Conservation (phyloP, 75 land plant genomes). For the Sequoia sempervirens region DNA sequence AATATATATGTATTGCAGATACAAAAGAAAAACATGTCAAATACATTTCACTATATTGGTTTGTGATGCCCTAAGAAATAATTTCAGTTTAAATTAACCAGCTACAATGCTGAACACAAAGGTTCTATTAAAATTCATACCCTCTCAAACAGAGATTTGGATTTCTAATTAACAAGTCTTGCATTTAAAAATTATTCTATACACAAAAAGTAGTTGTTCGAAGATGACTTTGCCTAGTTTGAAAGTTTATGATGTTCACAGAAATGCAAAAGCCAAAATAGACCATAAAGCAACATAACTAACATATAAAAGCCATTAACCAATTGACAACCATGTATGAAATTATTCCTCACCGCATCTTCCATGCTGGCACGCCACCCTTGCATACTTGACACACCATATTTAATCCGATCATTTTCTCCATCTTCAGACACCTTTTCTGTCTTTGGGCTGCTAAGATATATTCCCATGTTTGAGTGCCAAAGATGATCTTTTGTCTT, state of each 20-base stretch:
- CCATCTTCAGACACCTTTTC: slow-evolving; percentile 39
- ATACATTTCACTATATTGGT: neutral
- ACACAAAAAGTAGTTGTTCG: neutral
- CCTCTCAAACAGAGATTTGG: neutral
- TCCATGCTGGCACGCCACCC: slow-evolving; percentile 48
- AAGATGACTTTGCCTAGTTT: neutral
- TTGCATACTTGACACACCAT: slow-evolving; percentile 40
- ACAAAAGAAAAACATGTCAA: neutral
- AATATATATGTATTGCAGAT: neutral
- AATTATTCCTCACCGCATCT: slow-evolving; percentile 32
- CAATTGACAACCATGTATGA: neutral
- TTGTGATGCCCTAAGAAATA: neutral
- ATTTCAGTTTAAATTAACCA: neutral
- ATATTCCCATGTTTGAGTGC: slow-evolving; percentile 25
- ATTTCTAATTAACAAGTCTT: neutral
- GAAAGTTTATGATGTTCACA: neutral
- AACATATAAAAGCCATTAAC: neutral
- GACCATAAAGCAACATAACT: neutral
- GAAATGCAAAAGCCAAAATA: neutral
- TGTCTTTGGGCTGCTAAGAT: slow-evolving; percentile 38
- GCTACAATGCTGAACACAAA: neutral
- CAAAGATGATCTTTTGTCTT: neutral
- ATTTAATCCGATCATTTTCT: slow-evolving; percentile 29
- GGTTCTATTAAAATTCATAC: neutral
- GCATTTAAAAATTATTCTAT: neutral